These are phyloP conservation scores for Dittrichia graveolens DNA, from an alignment of 129 eudicot genomes.

Conservation along the genomic window DNA sequence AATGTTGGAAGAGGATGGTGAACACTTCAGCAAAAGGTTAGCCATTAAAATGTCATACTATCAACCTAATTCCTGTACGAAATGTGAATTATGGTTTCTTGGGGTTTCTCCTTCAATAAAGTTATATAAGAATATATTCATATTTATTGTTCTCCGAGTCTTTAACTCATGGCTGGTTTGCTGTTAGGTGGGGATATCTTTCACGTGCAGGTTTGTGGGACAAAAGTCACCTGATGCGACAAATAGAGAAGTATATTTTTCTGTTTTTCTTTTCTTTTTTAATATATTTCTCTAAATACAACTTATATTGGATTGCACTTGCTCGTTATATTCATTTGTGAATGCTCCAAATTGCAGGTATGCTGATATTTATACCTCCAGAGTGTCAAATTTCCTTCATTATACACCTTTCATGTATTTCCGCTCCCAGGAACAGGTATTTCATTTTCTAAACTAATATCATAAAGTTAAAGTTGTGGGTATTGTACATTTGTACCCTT, in stretches of 20 bases:
- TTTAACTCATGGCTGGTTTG: constrained; percentile 20
- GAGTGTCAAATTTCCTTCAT: constrained; percentile 94
- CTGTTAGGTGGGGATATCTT: constrained; percentile 92
- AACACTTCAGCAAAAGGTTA: constrained; percentile 81
- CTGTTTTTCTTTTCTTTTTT: background rate
- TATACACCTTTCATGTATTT: constrained; percentile 97
- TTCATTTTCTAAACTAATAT: background rate
- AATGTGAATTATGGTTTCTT: background rate
- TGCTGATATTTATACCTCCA: constrained; percentile 94
- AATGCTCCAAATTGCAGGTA: constrained; percentile 53
- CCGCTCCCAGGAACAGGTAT: constrained; percentile 96
- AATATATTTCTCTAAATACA: background rate
- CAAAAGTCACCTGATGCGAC: constrained; percentile 97
- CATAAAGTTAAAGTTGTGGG: background rate
- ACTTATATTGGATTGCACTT: constrained; percentile 1
- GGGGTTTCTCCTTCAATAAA: background rate
- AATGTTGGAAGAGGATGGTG: constrained; percentile 90
- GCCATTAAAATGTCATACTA: constrained; percentile 6
- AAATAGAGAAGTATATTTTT: constrained; percentile 78
- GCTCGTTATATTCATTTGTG: background rate
- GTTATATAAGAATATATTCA: background rate
- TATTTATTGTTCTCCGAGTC: background rate
- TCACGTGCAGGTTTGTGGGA: constrained; percentile 99
- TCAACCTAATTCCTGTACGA: background rate
- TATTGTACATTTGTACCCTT: background rate